Evolutionary conservation across 108 stramenopile genomes (phyloP), one percentile per base, ranked within the genome.

Genomic region (Cyclotella choctawhatcheeana): DNA sequence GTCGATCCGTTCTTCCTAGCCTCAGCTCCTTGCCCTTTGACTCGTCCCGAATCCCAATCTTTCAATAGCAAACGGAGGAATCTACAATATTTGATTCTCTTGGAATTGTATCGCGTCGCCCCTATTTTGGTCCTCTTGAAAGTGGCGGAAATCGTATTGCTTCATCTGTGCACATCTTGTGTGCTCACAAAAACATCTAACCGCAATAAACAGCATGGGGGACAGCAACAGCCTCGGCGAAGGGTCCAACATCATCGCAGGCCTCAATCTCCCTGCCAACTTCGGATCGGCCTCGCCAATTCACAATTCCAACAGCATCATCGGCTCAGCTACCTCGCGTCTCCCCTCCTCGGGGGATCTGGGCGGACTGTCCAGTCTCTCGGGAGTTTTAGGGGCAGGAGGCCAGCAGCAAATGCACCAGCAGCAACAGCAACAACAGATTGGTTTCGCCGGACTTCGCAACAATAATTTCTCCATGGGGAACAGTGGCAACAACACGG

Each of bases 191-290:
- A 40, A 8, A 40, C 37, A 40, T 8, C 37, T 12, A 40, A 40
- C 37, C 8, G 37, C 37, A 40, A 40, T 12, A 10, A 48, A 48
- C 8, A 22, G n/a, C n/a, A 64, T 64, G 63, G 63, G 25, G 29
- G 63, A 64, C 26, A 47, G 18, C 63, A 56, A 50, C 67, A 68
- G 33, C 67, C 2, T 27, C 24, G 45, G 67, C 44, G 45, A 64
- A 12, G 58, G 34, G 26, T 35, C 29, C 44, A 64, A 47, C 44
- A 29, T 47, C 8, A 47, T 64, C 27, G 43, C 63, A 5, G 63
- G 63, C 14, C 63, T 47, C 26, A 64, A 64, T 20, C 29, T 64
- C 44, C 63, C 63, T 17, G 27, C 34, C 27, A 64, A 47, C 63
- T 64, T 64, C 17, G 44, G 63, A 64, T 64, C 63, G 43, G 63